Conservation (phyloP, 1,284 basidiomycete genomes). For the Inonotus hispidus region DNA sequence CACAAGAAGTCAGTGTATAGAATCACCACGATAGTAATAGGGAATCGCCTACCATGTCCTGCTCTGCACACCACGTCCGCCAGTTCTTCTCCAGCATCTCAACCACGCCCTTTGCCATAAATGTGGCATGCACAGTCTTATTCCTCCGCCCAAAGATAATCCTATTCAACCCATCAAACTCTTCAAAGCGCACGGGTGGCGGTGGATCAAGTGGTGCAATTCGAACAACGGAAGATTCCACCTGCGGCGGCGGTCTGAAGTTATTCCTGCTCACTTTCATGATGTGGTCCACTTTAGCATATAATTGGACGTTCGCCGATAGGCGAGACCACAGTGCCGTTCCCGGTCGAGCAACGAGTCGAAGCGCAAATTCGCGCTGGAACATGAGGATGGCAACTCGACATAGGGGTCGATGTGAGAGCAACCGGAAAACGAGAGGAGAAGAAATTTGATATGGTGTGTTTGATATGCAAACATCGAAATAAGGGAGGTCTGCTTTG, state of each 20-base stretch:
- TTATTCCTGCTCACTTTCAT: constrained; percentile 97
- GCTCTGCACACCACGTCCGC: constrained; percentile 89
- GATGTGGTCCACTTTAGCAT: constrained; percentile 91
- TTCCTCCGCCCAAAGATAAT: constrained; percentile 90
- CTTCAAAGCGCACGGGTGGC: constrained; percentile 92
- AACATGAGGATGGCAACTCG: constrained; percentile 98
- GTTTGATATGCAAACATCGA: constrained; percentile 98
- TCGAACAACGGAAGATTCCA: constrained; percentile 90
- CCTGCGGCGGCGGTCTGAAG: constrained; percentile 94
- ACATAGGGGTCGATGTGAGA: constrained; percentile 93
- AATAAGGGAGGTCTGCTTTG: constrained; percentile 95
- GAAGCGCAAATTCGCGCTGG: constrained; percentile 95
- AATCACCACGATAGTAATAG: neutral
- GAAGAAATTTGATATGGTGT: constrained; percentile 99
- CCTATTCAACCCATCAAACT: constrained; percentile 92
- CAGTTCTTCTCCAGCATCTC: constrained; percentile 95
- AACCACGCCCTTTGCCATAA: constrained; percentile 88
- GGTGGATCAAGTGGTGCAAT: constrained; percentile 93
- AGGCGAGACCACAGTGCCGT: constrained; percentile 91
- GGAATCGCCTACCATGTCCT: constrained; percentile 50
- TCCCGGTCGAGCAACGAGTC: constrained; percentile 84
- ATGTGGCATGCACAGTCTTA: constrained; percentile 87
- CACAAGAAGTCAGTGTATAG: constrained; percentile 19
- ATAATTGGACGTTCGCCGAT: constrained; percentile 95
- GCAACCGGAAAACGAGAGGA: constrained; percentile 92